phyloP scores from a whole-genome alignment of 371 early-diverging fungal species.

The Lichtheimia corymbifera region DNA sequence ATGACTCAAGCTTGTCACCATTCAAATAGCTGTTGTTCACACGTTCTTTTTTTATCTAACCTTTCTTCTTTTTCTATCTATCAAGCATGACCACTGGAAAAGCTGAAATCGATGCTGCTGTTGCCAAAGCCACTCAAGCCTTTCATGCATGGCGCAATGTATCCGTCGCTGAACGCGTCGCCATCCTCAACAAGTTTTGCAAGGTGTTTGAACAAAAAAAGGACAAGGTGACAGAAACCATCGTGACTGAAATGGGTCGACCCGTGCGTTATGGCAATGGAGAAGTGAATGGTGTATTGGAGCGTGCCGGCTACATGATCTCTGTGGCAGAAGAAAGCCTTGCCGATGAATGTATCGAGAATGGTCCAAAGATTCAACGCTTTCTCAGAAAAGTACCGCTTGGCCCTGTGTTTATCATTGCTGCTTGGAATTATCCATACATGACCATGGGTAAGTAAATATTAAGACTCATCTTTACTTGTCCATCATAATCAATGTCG shows the following conservation, averaged over 20 bases:
- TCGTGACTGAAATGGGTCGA: constrained; percentile 77
- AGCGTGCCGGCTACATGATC: constrained; percentile 75
- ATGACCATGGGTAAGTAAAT: constrained; percentile 19
- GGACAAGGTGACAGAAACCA: constrained; percentile 62
- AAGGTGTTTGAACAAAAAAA: constrained; percentile 57
- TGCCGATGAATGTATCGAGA: constrained; percentile 54
- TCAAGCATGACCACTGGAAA: constrained; percentile 16
- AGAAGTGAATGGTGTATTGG: constrained; percentile 73
- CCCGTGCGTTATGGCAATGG: constrained; percentile 72
- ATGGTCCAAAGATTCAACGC: constrained; percentile 52
- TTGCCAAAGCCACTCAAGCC: constrained; percentile 44
- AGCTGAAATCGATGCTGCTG: constrained; percentile 46
- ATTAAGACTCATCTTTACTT: background rate
- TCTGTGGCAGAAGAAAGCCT: constrained; percentile 69
- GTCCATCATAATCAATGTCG: background rate
- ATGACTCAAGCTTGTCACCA: too few relatives aligned
- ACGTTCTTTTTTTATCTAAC: too few relatives aligned
- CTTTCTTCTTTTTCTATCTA: constrained; percentile 6
- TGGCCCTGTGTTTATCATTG: constrained; percentile 58
- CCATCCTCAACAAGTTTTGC: constrained; percentile 58
- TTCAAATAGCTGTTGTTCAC: too few relatives aligned
- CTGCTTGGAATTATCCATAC: constrained; percentile 75
- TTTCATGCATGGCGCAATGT: constrained; percentile 56
- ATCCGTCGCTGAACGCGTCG: constrained; percentile 57
- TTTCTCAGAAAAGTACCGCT: constrained; percentile 76